These are phyloP conservation scores for Ceratocystis eucalypticola DNA, from an alignment of 2,329 filamentous ascomycete genomes.

Conservation along the genomic window DNA sequence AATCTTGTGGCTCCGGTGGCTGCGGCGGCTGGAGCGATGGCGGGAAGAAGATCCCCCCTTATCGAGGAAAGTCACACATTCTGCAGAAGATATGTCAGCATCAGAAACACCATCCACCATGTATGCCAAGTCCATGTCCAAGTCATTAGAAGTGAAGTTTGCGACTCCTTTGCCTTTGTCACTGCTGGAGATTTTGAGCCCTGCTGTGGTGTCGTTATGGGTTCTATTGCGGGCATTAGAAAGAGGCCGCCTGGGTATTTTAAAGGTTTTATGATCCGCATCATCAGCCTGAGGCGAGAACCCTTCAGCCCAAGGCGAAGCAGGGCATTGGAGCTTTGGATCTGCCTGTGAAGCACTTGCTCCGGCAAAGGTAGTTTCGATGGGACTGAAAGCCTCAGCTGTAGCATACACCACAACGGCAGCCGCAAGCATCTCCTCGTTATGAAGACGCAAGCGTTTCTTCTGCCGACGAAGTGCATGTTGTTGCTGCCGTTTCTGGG, in stretches of 20 bases:
- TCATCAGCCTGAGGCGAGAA: conserved; percentile 15
- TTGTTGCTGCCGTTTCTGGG: conserved; percentile 29
- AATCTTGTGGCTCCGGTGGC: conserved; percentile 9
- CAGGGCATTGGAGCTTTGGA: conserved; percentile 13
- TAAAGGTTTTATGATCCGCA: not conserved
- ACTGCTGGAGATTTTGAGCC: not conserved
- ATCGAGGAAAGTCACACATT: conserved; percentile 13
- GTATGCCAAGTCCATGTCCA: conserved; percentile 12
- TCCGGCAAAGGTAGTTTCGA: conserved; percentile 21
- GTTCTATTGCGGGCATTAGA: not conserved
- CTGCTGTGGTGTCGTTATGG: not conserved
- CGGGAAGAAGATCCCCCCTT: not conserved
- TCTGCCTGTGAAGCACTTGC: not conserved
- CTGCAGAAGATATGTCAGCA: conserved; percentile 18
- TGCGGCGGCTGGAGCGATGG: conserved; percentile 8
- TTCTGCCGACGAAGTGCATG: conserved; percentile 34
- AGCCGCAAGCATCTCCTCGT: conserved; percentile 41
- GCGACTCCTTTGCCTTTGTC: not conserved
- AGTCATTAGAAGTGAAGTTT: not conserved
- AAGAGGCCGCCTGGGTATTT: not conserved
- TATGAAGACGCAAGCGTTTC: conserved; percentile 33
- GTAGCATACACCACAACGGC: conserved; percentile 42
- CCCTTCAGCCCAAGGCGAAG: conserved; percentile 17
- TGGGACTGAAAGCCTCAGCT: conserved; percentile 34
- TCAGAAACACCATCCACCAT: conserved; percentile 12